Evolutionary conservation across 2,329 filamentous ascomycete genomes (phyloP), one percentile per base, ranked within the genome.

Genomic region (Microthyrium microscopicum): DNA sequence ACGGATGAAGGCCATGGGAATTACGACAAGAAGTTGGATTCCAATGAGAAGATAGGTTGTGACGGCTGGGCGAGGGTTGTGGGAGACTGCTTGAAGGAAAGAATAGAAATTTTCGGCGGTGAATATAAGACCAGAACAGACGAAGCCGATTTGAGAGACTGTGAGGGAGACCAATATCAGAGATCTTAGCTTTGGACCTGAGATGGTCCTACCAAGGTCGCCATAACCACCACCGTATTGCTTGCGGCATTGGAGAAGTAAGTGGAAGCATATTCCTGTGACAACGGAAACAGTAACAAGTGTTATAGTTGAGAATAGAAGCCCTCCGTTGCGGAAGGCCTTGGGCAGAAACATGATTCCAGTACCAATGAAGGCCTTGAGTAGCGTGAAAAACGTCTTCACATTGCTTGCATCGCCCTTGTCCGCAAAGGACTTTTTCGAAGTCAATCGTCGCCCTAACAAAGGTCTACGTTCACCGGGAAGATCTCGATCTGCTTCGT

Each of bases 281-380:
- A 83, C 55, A 15, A 67, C 48, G 2, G 78, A 73, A 3, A 83
- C 68, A 7, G 60, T 55, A 29, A 83, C 53, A 42, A 84, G 65
- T 0, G 74, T 73, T 31, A 81, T 54, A 0, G 72, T 74, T 0
- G 77, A 82, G 48, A 84, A 84, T 8, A 82, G 57, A 33, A 84
- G 73, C 17, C 78, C 78, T 22, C 78, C 78, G 42, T 84, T 84
- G 46, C 71, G 70, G 55, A 83, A 84, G 0, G 78, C 78, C 48
- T 81, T 83, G 29, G 78, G 78, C 28, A 84, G 52, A 47, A 84
- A 84, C 72, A 84, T 81, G 50, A 84, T 83, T 39, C 78, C 78
- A 1, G 78, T 84, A 30, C 78, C 78, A 34, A 84, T 68, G 45
- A 84, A 84, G 2, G 78, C 77, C 51, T 84, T 84, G 33, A 84